Evolutionary conservation across 768 basidiomycete species (phyloP), one percentile per base, ranked within the genome.

Genomic region (Steccherinum ochraceum): DNA sequence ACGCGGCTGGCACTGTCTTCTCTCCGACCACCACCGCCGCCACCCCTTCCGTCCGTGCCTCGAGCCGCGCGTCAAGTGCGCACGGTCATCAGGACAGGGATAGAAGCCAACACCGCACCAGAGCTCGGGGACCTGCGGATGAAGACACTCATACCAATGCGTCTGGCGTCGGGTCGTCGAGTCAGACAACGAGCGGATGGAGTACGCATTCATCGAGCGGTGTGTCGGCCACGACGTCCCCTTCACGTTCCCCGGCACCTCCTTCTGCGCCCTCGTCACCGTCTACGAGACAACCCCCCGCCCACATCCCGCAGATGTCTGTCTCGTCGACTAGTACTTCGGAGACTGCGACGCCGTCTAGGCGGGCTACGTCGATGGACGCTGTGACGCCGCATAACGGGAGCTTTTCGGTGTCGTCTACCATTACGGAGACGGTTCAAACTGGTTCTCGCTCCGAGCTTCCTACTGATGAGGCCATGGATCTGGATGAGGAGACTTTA

Each of bases 401-500:
- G 7, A 43, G 41, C 21, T n/a, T 5, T 19, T 43, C 41, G 41
- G 49, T 52, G 20, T 61, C 60, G 11, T 47, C 53, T 2, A 47
- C 47, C 25, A 16, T 40, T 39, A 2, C 25, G 24, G 12, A 35
- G 23, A 16, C 42, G 23, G 18, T 43, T 7, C n/a, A n/a, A 5
- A 10, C 7, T n/a, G 7, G 11, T 7, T 43, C 41, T 11, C 7
- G 18, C 16, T 23, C 21, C 5, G 7, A 7, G 10, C 7, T 10
- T 7, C 10, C 11, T 43, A 19, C 41, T 7, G 41, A 43, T 3
- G 24, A 25, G 19, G 27, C 52, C 4, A 50, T 56, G 43, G 56
- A 55, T 27, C 41, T 56, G 44, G 62, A 65, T 27, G 67, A 68
- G 19, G 61, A 61, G 12, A 50, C 58, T 3, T 56, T 48, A 12